Evolutionary conservation across 2,329 filamentous ascomycete genomes (phyloP).

Genomic region (Daldinia sp.): DNA sequence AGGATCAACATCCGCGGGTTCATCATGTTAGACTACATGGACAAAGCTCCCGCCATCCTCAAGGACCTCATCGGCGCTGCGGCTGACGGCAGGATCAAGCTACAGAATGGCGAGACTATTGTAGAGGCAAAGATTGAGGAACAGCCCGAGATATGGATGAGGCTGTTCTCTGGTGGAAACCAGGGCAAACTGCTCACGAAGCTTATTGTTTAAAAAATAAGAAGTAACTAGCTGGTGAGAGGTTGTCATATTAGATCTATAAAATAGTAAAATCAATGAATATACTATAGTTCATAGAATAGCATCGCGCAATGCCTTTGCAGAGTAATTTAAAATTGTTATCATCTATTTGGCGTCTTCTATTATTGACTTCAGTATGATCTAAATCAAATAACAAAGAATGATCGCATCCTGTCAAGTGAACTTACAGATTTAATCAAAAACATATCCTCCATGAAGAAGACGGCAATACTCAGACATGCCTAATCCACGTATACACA

Average conservation of each 20-base stretch:
- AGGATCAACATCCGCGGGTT: conserved; percentile 58
- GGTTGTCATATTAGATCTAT: background rate
- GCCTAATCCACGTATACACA: too few relatives aligned
- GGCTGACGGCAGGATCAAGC: conserved; percentile 44
- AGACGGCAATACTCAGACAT: too few relatives aligned
- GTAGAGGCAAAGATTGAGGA: conserved; percentile 49
- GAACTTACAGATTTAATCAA: too few relatives aligned
- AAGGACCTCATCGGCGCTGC: conserved; percentile 46
- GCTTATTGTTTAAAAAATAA: conserved; percentile 30
- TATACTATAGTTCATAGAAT: background rate
- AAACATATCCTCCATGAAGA: too few relatives aligned
- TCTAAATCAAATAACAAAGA: too few relatives aligned
- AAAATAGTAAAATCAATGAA: background rate
- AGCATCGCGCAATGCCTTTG: background rate
- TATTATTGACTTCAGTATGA: background rate
- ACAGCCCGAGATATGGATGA: conserved; percentile 49
- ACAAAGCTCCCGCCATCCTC: conserved; percentile 46
- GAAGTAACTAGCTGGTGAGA: background rate
- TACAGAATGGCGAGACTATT: conserved; percentile 45
- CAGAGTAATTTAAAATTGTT: background rate
- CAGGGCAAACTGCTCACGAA: conserved; percentile 50
- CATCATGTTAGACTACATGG: conserved; percentile 57
- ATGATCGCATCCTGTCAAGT: too few relatives aligned
- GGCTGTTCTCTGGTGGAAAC: conserved; percentile 47
- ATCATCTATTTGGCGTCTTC: background rate